Base-by-base conservation (phyloP, 331 rosid genomes). In the Prunus yedoensis region DNA sequence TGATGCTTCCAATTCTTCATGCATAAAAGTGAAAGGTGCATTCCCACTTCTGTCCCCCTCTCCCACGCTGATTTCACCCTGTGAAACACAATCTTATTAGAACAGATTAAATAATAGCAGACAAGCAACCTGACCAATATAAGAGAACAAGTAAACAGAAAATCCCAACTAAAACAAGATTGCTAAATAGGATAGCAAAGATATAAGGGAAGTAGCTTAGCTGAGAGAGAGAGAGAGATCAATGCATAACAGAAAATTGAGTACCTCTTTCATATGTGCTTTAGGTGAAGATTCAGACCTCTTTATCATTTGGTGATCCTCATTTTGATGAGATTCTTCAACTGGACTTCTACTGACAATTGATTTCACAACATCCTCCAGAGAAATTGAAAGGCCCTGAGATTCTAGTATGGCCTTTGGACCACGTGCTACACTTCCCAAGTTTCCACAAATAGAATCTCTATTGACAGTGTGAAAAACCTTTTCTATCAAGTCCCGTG, bases 211-310 rank as follows among this genome's bases (percentile, higher is more conserved):
- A 52, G 23, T 3, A 30, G 56, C 53, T 20, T 13, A 54, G 65
- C 52, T 6, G 32, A 27, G 10, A 60, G 43, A 27, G 10, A 60
- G 27, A 25, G 27, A 25, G 27, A 2, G 62, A 21, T 3, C 0
- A 61, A 65, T 14, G 50, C 68, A 47, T 52, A 75, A 35, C 50
- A 70, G 74, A 71, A 79, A 62, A 51, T 15, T 18, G 20, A 28
- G 69, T 88, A 94, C 97, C 99, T 87, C 82, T 77, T 83, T 74
- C 65, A 49, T 51, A 58, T 73, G 85, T 78, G 69, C 70, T 56
- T 78, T 71, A 75, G 43, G 74, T 76, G 86, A 81, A 72, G 73
- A 80, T 66, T 77, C 56, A 71, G 81, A 78, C 35, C 72, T 75
- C 47, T 81, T 87, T 67, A 76, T 64, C 69, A 72, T 8, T 70